Evolutionary conservation across 768 basidiomycete genomes (phyloP), one percentile per base, ranked within the genome.

Genomic region (Amylocystis lapponica): DNA sequence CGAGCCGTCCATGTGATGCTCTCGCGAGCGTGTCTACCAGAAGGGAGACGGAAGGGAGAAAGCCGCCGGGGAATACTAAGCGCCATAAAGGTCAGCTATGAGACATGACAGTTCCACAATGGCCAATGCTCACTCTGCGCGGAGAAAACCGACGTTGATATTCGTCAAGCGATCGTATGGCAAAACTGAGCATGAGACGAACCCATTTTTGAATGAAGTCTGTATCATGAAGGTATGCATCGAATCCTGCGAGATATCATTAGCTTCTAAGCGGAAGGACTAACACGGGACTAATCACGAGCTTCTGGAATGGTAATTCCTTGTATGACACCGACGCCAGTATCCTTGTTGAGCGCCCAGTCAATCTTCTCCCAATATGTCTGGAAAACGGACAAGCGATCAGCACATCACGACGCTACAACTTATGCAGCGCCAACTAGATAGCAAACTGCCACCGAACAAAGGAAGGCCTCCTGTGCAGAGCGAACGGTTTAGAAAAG

Each of bases 201-300:
- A 78, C 79, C 78, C 83, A 87, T 79, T 86, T 87, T 30, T 75
- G 68, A 46, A 89, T 87, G 52, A 89, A 87, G 62, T 87, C 84
- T 21, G 83, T 74, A 58, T 79, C 74, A 17, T 63, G 62, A 14
- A 71, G 67, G 51, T 80, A 79, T 21, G 66, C 62, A 21, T 79
- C 72, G 45, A 78, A 76, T 44, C 79, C 75, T 79, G n/a, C n/a
- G n/a, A n/a, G n/a, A n/a, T n/a, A n/a, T n/a, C n/a, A n/a, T n/a
- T n/a, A n/a, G n/a, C 9, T 13, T 16, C 25, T 4, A 3, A 34
- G 3, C 23, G 26, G 9, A 19, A 14, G 19, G 20, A 41, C 21
- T 26, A 6, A n/a, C n/a, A n/a, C 11, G 22, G 5, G 38, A 11
- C n/a, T 40, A 79, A 70, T 45, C 50, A 79, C 85, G 65, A 13